A percentile compares a stretch with the other conserved stretches of the same genome.
Evolutionary conservation across 176 grass and related monocot genomes (phyloP).

Genomic region (Phragmites australis): DNA sequence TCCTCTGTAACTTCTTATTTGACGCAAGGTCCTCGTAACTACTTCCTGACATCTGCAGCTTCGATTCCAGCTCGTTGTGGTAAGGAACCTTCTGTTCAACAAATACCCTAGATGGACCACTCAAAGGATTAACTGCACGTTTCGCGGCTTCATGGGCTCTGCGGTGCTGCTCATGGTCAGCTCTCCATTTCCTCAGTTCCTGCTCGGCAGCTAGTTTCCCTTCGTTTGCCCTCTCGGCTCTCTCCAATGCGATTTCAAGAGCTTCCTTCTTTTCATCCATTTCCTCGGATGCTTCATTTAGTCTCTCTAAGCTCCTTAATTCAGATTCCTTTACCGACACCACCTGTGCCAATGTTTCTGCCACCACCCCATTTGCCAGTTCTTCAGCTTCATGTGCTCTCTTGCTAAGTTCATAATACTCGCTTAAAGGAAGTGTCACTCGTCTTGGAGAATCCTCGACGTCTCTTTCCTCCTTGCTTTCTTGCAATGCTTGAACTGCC

Average conservation of each 20-base stretch:
- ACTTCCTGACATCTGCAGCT: slow-evolving; percentile 38
- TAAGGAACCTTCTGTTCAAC: slow-evolving; percentile 40
- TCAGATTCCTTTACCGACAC: slow-evolving; percentile 61
- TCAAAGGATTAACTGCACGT: slow-evolving; percentile 55
- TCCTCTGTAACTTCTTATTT: slow-evolving; percentile 54
- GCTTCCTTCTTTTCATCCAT: slow-evolving; percentile 65
- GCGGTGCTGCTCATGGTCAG: slow-evolving; percentile 71
- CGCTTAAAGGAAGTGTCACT: slow-evolving; percentile 69
- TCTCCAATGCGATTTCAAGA: slow-evolving; percentile 58
- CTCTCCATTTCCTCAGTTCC: slow-evolving; percentile 95
- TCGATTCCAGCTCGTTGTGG: slow-evolving; percentile 40
- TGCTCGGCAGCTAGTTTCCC: slow-evolving; percentile 82
- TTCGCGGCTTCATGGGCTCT: slow-evolving; percentile 61
- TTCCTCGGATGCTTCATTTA: slow-evolving; percentile 57
- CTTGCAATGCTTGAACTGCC: slow-evolving; percentile 65
- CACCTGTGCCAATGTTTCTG: slow-evolving; percentile 61
- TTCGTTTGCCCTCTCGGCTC: slow-evolving; percentile 63
- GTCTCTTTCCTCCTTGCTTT: slow-evolving; percentile 54
- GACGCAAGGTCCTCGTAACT: slow-evolving; percentile 30
- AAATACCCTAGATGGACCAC: slow-evolving; percentile 40
- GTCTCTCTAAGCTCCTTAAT: slow-evolving; percentile 53
- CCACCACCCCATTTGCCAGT: slow-evolving; percentile 66
- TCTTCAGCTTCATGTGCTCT: slow-evolving; percentile 85
- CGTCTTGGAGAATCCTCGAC: slow-evolving; percentile 48
- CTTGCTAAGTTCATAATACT: slow-evolving; percentile 82